Base-by-base conservation (phyloP, 768 basidiomycete genomes). In the Boletellus emodensis region DNA sequence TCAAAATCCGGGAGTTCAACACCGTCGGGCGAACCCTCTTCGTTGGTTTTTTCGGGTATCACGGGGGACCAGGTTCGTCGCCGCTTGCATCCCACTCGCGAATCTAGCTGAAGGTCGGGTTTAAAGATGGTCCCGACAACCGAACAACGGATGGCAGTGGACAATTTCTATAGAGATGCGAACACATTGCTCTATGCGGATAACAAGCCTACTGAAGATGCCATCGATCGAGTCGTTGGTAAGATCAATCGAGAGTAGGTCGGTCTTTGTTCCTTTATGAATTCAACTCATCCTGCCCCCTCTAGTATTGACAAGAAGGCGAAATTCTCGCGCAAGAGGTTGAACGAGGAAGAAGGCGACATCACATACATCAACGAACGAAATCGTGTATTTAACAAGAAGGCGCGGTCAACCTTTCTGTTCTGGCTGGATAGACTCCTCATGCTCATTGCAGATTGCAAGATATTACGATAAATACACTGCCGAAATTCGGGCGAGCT, bases 341-440 rank as follows among this genome's bases (percentile, higher is more conserved):
- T 75, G 67, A 93, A 95, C 74, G 94, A 97, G 61, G 90, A 90
- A 45, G 87, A 94, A 53, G 94, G 90, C 47, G 94, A 97, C 59
- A 90, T 99, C 68, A 98, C 94, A 6, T 99, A 98, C 67, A 99
- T 99, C 80, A 99, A 99, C 76, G 92, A 98, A 70, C 86, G 88
- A 70, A 94, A 97, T 70, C 82, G 92, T 55, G 93, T 96, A 41
- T 98, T 96, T 80, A 96, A 97, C 81, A 94, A 93, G 74, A 96
- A 95, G 86, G 90, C 85, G 24, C 15, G 68, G 30, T 28, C 40
- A 30, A 38, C 34, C 36, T 45, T 11, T 41, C 45, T 33, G 3
- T 26, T 40, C 20, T 3, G 15, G 8, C 20, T 24, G 17, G 18
- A 11, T 17, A 17, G 24, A 54, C 40, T 17, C 47, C 37, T 46